Evolutionary conservation across 768 basidiomycete genomes (phyloP).

Genomic region (Pleurotus ostreatus): DNA sequence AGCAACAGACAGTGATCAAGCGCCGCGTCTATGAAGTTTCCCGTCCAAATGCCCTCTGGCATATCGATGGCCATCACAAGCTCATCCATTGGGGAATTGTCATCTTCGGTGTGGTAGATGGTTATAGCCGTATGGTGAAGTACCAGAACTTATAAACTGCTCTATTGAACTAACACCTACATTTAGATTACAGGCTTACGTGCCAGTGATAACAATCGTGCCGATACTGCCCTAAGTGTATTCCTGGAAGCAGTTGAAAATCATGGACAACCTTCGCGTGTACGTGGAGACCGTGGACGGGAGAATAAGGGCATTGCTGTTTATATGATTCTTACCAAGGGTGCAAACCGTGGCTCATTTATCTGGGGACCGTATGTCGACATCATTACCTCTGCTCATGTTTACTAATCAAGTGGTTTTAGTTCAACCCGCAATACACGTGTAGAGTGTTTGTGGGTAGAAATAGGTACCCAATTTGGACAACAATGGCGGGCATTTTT

Average conservation of each 20-base stretch:
- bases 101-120: slow-evolving; percentile 22
- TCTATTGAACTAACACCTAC: slow-evolving; percentile 8
- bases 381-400: not conserved
- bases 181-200: slow-evolving; percentile 20
- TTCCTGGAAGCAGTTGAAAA: slow-evolving; percentile 17
- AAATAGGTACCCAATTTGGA: slow-evolving; percentile 30
- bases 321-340: slow-evolving; percentile 28
- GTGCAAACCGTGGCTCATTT: slow-evolving; percentile 25
- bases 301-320: slow-evolving; percentile 29
- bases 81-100: slow-evolving; percentile 26
- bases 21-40: slow-evolving; percentile 15
- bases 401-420: not conserved
- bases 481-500: slow-evolving; percentile 35
- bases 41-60: slow-evolving; percentile 26
- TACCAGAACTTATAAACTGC: not conserved
- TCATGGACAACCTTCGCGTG: slow-evolving; percentile 24
- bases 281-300: slow-evolving; percentile 27
- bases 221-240: slow-evolving; percentile 22
- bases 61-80: slow-evolving; percentile 32
- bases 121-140: slow-evolving; percentile 19
- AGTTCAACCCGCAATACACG: slow-evolving; percentile 29
- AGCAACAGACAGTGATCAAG: slow-evolving; percentile 13
- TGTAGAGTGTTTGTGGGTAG: slow-evolving; percentile 39
- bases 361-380: slow-evolving; percentile 24
- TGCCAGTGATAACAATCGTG: slow-evolving; percentile 23